Base-by-base conservation (phyloP, 768 basidiomycete genomes). In the Phallus indusiatus region DNA sequence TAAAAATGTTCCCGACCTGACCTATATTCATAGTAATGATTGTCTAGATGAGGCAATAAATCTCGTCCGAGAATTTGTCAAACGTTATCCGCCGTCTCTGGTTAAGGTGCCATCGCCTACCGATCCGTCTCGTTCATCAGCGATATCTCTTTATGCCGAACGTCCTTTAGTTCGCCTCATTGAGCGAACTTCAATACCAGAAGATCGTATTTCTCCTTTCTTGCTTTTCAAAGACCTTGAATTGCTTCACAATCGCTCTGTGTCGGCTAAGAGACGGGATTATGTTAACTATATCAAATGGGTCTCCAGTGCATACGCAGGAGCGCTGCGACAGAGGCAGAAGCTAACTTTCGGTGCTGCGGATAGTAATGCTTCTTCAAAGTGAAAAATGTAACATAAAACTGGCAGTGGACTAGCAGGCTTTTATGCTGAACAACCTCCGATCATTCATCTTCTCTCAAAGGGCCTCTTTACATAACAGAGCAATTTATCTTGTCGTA, bases 181-280 rank as follows among this genome's bases (percentile, higher is more conserved):
- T 1, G 78, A 83, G 5, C 69, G 72, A 0, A 70, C 75, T 1
- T 81, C 82, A 17, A 76, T 86, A 3, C 79, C 81, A 1, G 94
- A 96, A 67, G 86, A 91, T 64, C 67, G 78, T 21, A 85, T 96
- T 6, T 89, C 93, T 0, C 93, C 93, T 0, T 68, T 93, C 46
- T 64, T 95, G 20, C 77, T 81, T 12, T 95, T 93, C 67, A 64
- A 72, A 16, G 91, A 95, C 67, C 63, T 95, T n/a, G 85, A 89
- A 63, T 61, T 85, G 5, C 73, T 96, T 54, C 92, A 95, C 68
- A 80, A 90, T 60, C 76, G 85, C 24, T 70, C 93, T 28, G 81
- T 86, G n/a, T 67, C 67, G 17, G 67, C 64, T 7, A 65, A 67
- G 54, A 61, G 72, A 57, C 60, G 36, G n/a, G 72, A 75, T 42